Base-by-base conservation (phyloP, 441 rosid species). In the Erodium trifolium region DNA sequence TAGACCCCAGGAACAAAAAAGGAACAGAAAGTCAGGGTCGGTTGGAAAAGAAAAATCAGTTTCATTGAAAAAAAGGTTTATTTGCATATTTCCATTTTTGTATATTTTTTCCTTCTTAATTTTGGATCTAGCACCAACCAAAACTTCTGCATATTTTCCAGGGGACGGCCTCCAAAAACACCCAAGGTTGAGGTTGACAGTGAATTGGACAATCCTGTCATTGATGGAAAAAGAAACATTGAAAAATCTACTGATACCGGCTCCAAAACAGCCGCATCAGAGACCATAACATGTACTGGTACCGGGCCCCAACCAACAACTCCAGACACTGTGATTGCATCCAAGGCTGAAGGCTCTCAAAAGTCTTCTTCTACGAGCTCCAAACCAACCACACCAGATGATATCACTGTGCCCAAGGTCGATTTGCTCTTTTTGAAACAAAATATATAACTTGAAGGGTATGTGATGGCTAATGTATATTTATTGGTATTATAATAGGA, bases 51-150 rank as follows among this genome's bases (percentile, higher is more conserved):
- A 34, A 47, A 77, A 72, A 57, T 27, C 67, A 14, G 64, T 69
- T 60, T 49, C 71, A 63, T 66, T 76, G 62, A 70, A 19, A 1
- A 78, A 79, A 74, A 67, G 83, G 85, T 79, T 71, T 62, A 76
- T 63, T 72, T 45, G 4, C 39, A 17, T 14, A 19, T 53, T 53
- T 23, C 16, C 14, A 29, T 68, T 3, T 60, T 23, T 70, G 19
- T 67, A 35, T 53, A 3, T 39, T 47, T 39, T 45, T 18, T 23
- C 23, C 12, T n/a, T 5, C 27, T 12, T 0, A 13, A 49, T 23
- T 23, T 11, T 8, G 17, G 39, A n/a, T 29, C 65, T 2, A 62
- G 65, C 18, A 49, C 31, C 47, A 66, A 62, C 74, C 71, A 53
- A 68, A 66, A 10, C 9, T 41, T 16, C 5, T 41, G 59, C 67